Base-by-base conservation (phyloP, 805 yeast species). In the Yamadazyma nakazawae region DNA sequence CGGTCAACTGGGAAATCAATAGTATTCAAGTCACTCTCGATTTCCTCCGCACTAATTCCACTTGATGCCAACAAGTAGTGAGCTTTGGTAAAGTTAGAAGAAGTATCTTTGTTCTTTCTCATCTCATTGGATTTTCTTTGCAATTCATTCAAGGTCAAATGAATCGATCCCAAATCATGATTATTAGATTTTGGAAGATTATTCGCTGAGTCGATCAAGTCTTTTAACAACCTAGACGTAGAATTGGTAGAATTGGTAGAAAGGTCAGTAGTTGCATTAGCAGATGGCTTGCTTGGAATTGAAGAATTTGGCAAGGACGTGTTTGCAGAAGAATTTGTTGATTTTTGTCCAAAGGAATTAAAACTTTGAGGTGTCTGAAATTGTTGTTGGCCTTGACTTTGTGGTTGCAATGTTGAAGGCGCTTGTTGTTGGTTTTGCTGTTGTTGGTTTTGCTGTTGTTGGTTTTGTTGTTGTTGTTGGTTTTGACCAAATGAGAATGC, bases 11-110 rank as follows among this genome's bases (percentile, higher is more conserved):
- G 51, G 21, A 40, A 35, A 11, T 32, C 54, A 35, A 60, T 60
- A n/a, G 60, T 42, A 46, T 75, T 72, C 47, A 84, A 64, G 41
- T 81, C 84, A 28, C 66, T 67, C 53, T 87, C 90, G 34, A 91
- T 81, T 47, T 88, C 94, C 56, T 88, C 96, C 42, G 92, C 84
- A 36, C 88, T 82, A 43, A 90, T 78, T 1, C 97, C 97, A 58
- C 92, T 85, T 1, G 91, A 87, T 5, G 97, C 96, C 37, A 92
- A 70, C 34, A 94, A 69, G 62, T 94, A 94, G 60, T 94, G 98
- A 1, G 88, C 94, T 57, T 82, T 84, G 2, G 89, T 84, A 57
- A 68, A 76, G 37, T 70, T 69, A 16, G 60, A 60, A 13, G 37
- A 21, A 12, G 38, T 37, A 32, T 72, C 75, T 16, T 60, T 58